Base-by-base conservation (phyloP, 2,329 filamentous ascomycete species). In the Talaromyces marneffei region DNA sequence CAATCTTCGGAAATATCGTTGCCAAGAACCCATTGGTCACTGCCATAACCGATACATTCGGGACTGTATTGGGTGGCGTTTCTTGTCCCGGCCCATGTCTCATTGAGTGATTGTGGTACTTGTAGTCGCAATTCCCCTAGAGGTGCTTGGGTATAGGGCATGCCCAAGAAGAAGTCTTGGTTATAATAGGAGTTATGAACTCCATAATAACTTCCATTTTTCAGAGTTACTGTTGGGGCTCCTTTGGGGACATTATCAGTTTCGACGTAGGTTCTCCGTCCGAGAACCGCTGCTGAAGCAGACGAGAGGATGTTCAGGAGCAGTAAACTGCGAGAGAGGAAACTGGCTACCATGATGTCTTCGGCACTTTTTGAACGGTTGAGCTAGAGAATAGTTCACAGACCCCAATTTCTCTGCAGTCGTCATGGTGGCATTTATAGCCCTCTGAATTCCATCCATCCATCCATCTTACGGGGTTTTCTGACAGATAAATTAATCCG, bases 81-180 rank as follows among this genome's bases (percentile, higher is more conserved):
- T 39, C 88, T 78, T 0, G 79, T 86, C 1, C 87, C 88, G 0
- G 90, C 73, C 0, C 79, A 67, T 4, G 77, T 74, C 6, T 80
- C 35, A 33, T 59, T 84, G 16, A 90, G 75, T 7, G 82, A 78
- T 68, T 85, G 81, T 0, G 90, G 90, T 6, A 88, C 87, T 69
- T 83, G 87, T 35, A 94, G 81, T 16, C 90, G 85, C 25, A 91
- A 77, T 2, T 79, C 71, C 0, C 87, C 88, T 0, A 83, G 80
- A 0, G 90, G 90, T 1, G 88, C 82, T 64, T 90, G 79, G 2
- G 89, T 89, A 69, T 86, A 94, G 2, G 89, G 90, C 60, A 94
- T 90, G 23, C 87, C 89, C 60, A 83, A 85, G 77, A 90, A 92
- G 27, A 79, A 83, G 61, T 93, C 89, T 20, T 62, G 60, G 29